Evolutionary conservation across 2,329 filamentous ascomycete species (phyloP).

Genomic region (Botrytis paeoniae): DNA sequence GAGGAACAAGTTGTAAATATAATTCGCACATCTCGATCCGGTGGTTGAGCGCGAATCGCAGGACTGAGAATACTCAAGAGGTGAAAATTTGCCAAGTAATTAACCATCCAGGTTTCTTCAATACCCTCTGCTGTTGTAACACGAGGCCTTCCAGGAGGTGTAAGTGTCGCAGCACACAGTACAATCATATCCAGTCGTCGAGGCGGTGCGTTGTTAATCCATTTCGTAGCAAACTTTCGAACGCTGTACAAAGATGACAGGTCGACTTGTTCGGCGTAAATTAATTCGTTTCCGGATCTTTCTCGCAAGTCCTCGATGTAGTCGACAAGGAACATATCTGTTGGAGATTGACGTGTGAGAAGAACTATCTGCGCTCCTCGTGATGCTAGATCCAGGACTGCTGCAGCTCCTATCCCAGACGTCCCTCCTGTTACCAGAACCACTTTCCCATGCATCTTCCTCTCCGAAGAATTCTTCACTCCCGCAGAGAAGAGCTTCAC

Average conservation of each 20-base stretch:
- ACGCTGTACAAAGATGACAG: slow-evolving; percentile 85
- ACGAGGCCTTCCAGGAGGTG: slow-evolving; percentile 60
- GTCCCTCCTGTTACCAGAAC: slow-evolving; percentile 92
- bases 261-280: slow-evolving; percentile 95
- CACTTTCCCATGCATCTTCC: slow-evolving; percentile 89
- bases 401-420: slow-evolving; percentile 80
- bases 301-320: slow-evolving; percentile 85
- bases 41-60: slow-evolving; percentile 83
- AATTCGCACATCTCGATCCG: slow-evolving; percentile 88
- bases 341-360: slow-evolving; percentile 75
- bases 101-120: slow-evolving; percentile 89
- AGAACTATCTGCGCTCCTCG: slow-evolving; percentile 89
- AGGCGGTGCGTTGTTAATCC: slow-evolving; percentile 93
- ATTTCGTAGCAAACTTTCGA: slow-evolving; percentile 90
- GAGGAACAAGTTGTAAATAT: slow-evolving; percentile 83
- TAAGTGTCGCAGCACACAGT: slow-evolving; percentile 77
- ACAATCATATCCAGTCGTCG: slow-evolving; percentile 87
- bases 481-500: slow-evolving; percentile 79
- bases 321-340: slow-evolving; percentile 86
- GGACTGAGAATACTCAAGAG: slow-evolving; percentile 87
- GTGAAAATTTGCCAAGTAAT: slow-evolving; percentile 95
- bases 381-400: slow-evolving; percentile 69
- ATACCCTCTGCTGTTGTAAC: slow-evolving; percentile 72
- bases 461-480: slow-evolving; percentile 68
- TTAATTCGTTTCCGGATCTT: slow-evolving; percentile 75